Conservation (phyloP, 192 early-diverging fungal species). For the Spinellus fusiger region DNA sequence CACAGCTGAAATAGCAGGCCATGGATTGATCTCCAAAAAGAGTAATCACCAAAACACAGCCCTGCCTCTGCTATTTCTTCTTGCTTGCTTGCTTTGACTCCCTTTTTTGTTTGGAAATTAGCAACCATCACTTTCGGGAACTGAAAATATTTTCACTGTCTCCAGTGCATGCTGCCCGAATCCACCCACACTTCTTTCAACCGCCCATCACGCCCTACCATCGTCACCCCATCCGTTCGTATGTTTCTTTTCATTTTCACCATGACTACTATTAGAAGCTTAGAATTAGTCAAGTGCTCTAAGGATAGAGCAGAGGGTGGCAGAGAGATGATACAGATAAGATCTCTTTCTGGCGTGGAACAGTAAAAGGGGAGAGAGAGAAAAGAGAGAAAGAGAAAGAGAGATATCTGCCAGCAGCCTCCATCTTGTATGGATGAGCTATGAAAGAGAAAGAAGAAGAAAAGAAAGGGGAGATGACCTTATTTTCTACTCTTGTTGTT, state of each 20-base stretch:
- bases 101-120: background rate
- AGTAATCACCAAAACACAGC: no score
- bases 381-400: no score
- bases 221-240: background rate
- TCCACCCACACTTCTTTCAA: background rate
- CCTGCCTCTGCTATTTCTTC: no score
- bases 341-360: no score
- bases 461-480: background rate
- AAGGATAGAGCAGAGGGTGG: no score
- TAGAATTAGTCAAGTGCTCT: background rate
- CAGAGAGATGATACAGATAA: no score
- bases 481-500: background rate
- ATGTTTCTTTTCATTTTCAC: background rate
- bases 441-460: background rate
- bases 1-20: no score
- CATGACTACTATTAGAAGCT: background rate
- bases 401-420: no score
- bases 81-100: background rate
- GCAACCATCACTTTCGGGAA: background rate
- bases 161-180: background rate
- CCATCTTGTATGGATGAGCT: background rate
- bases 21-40: no score
- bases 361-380: no score
- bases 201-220: background rate
- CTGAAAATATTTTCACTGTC: background rate